Base-by-base conservation (phyloP, 768 basidiomycete species). In the Boletellus ananiceps region DNA sequence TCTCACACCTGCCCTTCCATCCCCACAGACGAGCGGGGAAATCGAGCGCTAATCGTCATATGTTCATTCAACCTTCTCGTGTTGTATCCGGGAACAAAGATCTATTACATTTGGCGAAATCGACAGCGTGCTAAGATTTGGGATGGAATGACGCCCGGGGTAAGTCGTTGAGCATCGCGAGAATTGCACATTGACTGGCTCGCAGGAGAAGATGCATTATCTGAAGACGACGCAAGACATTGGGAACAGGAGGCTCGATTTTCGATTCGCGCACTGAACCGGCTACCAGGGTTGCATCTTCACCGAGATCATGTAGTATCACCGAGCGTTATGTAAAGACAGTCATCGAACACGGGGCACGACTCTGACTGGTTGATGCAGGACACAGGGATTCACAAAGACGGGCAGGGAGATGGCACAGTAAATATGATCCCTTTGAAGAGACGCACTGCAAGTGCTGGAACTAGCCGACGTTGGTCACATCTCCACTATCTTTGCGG, bases 101-200 rank as follows among this genome's bases (percentile, higher is more conserved):
- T 67, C 2, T 84, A 81, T 58, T 79, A 82, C 52, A 64, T 76
- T 25, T 83, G 79, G 76, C 71, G 79, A 15, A 86, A 86, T 57
- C 68, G 68, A 23, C 73, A 74, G 60, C 73, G 75, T 37, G 77
- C 70, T 7, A 74, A 67, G 57, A 71, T 75, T 1, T 85, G 84
- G 84, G 71, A 81, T 54, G 66, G 69, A 0, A 82, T 80, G 81
- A 80, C 73, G 2, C 40, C 66, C 2, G 71, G 79, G 68, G 77
- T 72, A 36, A 38, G 69, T 54, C 29, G 29, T 29, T 9, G 29
- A 29, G 29, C 29, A 16, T 8, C 0, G 25, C 8, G 21, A 13
- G 16, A 33, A 32, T 29, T 9, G 4, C 29, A 14, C 9, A 1
- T 6, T 57, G 43, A 57, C 12, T 8, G 3, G 35, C 63, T 41